Percentiles rank a stretch among this genome's conserved stretches.
These are phyloP conservation scores for Dioscorea dumetorum DNA, from an alignment of 106 monocot genomes.

Conservation along the genomic window DNA sequence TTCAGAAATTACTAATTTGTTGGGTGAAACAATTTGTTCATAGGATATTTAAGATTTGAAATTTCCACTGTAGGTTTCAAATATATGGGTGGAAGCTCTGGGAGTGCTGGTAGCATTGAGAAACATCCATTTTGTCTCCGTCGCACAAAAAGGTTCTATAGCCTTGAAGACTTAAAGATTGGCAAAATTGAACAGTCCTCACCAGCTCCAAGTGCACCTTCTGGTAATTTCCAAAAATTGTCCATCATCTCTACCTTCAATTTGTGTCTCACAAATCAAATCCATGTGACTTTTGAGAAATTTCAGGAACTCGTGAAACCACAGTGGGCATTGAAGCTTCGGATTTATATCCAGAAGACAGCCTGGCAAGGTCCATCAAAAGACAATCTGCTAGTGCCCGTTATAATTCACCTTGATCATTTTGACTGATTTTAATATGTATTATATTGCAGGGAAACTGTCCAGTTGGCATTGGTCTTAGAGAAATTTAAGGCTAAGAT, in stretches of 20 bases:
- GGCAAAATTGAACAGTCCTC: constrained; percentile 18
- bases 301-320: constrained; percentile 45
- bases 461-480: constrained; percentile 32
- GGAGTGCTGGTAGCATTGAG: constrained; percentile 5
- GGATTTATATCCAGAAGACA: constrained; percentile 41
- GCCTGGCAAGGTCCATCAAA: constrained; percentile 51
- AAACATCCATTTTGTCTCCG: constrained; percentile 14
- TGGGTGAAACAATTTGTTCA: too few relatives aligned
- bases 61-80: constrained; percentile 26
- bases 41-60: too few relatives aligned
- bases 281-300: neutral
- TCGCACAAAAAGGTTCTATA: constrained; percentile 19
- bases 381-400: neutral
- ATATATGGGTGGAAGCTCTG: constrained; percentile 16
- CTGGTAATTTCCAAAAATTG: constrained; percentile 9
- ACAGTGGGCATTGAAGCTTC: constrained; percentile 16
- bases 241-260: neutral
- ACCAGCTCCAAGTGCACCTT: constrained; percentile 17
- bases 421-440: neutral
- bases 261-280: neutral
- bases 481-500: constrained; percentile 41
- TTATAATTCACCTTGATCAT: neutral
- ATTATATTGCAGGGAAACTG: constrained; percentile 31
- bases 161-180: constrained; percentile 13
- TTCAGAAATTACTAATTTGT: too few relatives aligned